Base-by-base conservation (phyloP, 225 moss, liverwort and hornwort genomes). In the Bryum argenteum region DNA sequence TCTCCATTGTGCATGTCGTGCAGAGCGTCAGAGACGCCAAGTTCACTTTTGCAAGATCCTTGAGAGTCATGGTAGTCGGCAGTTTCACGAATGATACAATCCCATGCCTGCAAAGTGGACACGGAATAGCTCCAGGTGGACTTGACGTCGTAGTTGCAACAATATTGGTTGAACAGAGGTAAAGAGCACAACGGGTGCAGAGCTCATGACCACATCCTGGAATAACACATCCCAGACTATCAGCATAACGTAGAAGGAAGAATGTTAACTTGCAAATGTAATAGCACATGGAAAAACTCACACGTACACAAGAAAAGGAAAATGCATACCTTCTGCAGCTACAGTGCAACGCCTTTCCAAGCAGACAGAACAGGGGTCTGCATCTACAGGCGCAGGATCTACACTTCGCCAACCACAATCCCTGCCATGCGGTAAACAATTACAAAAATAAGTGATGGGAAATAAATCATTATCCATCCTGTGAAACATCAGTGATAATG, bases 351-450 rank as follows among this genome's bases (percentile, higher is more conserved):
- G 84, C 72, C 92, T 91, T 72, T 95, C 95, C 78, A 95, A 78
- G 74, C 95, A 95, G 54, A 95, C 95, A 57, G 95, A 91, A 83
- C 95, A 95, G 70, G 92, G 86, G 65, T 93, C 79, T 58, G 92
- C 87, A 54, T 89, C 92, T 22, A 77, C 81, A 79, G 89, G 86
- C 9, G 86, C 86, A 23, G 83, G 85, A 65, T 95, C 95, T 23
- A 85, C 82, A 63, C 90, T 90, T 81, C 95, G 91, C 95, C 95
- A 95, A 54, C 95, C 95, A 78, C 92, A 95, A 60, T 92, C 95
- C 82, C 95, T 95, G 89, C 66, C 73, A 73, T 8, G 47, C 15
- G 47, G 6, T 28, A 48, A 38, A 75, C 18, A 18, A 53, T 43
- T 38, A 26, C 52, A 59, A 78, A 15, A 66, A 61, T 73, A 70